These are phyloP conservation scores for Hericium coralloides DNA, from an alignment of 768 basidiomycete genomes.

Conservation along the genomic window DNA sequence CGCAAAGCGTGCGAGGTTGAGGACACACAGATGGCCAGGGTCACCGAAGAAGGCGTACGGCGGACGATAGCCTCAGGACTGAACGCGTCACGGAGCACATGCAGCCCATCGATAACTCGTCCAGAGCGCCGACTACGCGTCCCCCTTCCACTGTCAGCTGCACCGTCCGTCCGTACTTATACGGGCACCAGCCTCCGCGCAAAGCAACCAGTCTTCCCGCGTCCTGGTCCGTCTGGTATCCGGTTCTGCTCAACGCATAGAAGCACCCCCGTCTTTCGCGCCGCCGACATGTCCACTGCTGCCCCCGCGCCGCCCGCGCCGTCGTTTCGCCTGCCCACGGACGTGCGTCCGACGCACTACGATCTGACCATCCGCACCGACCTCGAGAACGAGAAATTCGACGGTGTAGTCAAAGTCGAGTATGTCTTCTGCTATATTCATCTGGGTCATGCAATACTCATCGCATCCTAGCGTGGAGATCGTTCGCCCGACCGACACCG, in stretches of 20 bases:
- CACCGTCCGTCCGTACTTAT: neutral
- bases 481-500: conserved; percentile 44
- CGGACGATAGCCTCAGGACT: neutral
- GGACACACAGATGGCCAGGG: neutral
- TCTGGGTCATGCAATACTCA: neutral
- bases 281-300: neutral
- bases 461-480: conserved; percentile 46
- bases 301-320: neutral
- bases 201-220: neutral
- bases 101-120: neutral
- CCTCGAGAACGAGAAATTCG: conserved; percentile 65
- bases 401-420: conserved; percentile 71
- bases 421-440: conserved; percentile 21
- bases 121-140: neutral
- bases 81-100: neutral
- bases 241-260: conserved; percentile 9
- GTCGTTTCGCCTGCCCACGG: conserved; percentile 50
- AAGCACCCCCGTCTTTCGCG: neutral
- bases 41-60: neutral
- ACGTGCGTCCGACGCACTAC: conserved; percentile 69
- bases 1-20: neutral
- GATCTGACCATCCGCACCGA: conserved; percentile 76
- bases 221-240: neutral
- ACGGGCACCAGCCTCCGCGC: neutral
- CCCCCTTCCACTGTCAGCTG: neutral